Conservation (phyloP, 2,329 filamentous ascomycete species). For the Aureobasidium zeae region DNA sequence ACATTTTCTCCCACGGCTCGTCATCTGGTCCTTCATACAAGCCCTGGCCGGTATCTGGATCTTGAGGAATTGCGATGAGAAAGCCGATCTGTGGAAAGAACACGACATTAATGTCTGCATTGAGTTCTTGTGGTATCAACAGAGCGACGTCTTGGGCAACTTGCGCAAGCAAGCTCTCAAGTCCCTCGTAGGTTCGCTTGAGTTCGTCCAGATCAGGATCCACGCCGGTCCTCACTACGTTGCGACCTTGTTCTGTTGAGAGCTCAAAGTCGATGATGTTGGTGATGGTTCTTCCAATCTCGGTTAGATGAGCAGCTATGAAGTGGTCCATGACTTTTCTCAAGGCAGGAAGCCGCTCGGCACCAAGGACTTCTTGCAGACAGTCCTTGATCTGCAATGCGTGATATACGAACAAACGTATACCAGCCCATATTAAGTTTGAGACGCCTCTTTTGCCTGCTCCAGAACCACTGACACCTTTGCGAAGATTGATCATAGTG, state of each 20-base stretch:
- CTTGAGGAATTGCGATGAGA: slow-evolving; percentile 61
- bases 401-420: slow-evolving; percentile 63
- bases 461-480: slow-evolving; percentile 56
- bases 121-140: slow-evolving; percentile 51
- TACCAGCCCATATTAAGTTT: slow-evolving; percentile 54
- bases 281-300: slow-evolving; percentile 61
- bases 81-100: slow-evolving; percentile 92
- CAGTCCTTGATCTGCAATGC: slow-evolving; percentile 59
- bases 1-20: slow-evolving; percentile 68
- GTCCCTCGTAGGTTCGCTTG: slow-evolving; percentile 67
- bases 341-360: slow-evolving; percentile 44
- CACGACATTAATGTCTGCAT: slow-evolving; percentile 60
- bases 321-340: slow-evolving; percentile 53
- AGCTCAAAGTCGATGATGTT: slow-evolving; percentile 71
- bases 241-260: slow-evolving; percentile 61
- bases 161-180: slow-evolving; percentile 62
- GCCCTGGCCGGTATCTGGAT: slow-evolving; percentile 49
- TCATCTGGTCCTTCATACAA: slow-evolving; percentile 53
- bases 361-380: slow-evolving; percentile 49
- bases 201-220: slow-evolving; percentile 67
- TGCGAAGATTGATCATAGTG: slow-evolving; percentile 60
- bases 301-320: slow-evolving; percentile 49
- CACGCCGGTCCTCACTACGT: slow-evolving; percentile 62
- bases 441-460: slow-evolving; percentile 47
- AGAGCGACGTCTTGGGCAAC: slow-evolving; percentile 56